Evolutionary conservation across 805 yeast genomes (phyloP).

Genomic region (Tetrapisispora nanseiensis): DNA sequence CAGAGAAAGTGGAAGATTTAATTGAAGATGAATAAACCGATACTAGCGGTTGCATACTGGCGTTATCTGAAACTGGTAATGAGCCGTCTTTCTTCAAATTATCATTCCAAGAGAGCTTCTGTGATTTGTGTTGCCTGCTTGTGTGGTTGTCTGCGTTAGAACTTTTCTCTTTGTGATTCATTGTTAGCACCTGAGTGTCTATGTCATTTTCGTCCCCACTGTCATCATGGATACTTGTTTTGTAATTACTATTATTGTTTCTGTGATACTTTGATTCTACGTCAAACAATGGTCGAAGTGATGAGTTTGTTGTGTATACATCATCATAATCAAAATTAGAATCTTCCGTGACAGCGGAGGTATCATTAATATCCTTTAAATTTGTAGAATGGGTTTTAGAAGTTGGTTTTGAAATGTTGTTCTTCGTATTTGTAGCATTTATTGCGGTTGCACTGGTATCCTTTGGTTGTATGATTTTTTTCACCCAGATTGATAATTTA

Average conservation of each 20-base stretch:
- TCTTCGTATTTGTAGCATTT: not conserved
- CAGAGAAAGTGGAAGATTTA: constrained; percentile 32
- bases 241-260: not conserved
- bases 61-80: constrained; percentile 14
- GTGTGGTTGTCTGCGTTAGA: too few relatives aligned
- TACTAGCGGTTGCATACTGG: constrained; percentile 27
- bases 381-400: not conserved
- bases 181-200: too few relatives aligned
- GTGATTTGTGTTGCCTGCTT: not conserved
- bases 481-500: constrained; percentile 27
- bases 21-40: constrained; percentile 30
- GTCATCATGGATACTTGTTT: not conserved
- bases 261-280: constrained; percentile 3
- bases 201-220: not conserved
- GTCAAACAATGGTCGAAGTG: constrained; percentile 10
- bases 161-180: not conserved
- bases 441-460: constrained; percentile 6
- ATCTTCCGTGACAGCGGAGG: not conserved
- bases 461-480: constrained; percentile 24
- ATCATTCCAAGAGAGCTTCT: constrained; percentile 17
- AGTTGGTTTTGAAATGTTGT: not conserved
- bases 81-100: constrained; percentile 9
- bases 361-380: not conserved
- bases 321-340: constrained; percentile 4
- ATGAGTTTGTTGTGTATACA: constrained; percentile 9